Evolutionary conservation across 768 basidiomycete species (phyloP), one percentile per base, ranked within the genome.

Genomic region (Artomyces pyxidatus): DNA sequence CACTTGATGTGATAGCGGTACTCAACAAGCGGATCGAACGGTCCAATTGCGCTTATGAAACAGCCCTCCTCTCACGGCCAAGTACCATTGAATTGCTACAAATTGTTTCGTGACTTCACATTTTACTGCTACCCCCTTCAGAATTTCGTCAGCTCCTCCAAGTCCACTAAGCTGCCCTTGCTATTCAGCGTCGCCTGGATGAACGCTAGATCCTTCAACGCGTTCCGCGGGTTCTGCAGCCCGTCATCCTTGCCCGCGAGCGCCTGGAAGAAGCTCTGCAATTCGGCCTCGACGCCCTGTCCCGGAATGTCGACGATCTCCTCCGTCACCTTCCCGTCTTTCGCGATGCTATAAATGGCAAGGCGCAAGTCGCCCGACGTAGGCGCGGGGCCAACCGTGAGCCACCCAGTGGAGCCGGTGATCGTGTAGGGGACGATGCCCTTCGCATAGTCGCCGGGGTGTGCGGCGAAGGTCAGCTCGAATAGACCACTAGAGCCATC

Each of bases 181-280:
- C 83, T 84, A 30, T 75, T 81, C 68, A 92, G 67, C 25, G 77
- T 78, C 23, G 85, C 88, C 67, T 94, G 73, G 51, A 94, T 83
- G 58, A 90, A 70, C 23, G 84, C 86, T 25, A 93, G 80, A 61
- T 93, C 90, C 53, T 68, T 68, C 53, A 94, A 64, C 26, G 88
- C 80, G 16, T 68, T 77, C 29, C 71, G 62, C 23, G 85, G 83
- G 53, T 77, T 73, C 12, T 85, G 87, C 17, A 81, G 42, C 19
- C 64, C 75, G 53, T 79, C 77, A 26, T 75, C 70, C 45, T 70
- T 70, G 6, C 78, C 77, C 28, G 61, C 61, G n/a, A 77, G 62
- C n/a, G 70, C 75, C 8, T 67, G 67, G 50, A 83, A 74, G 69
- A 89, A 86, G 61, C 74, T 72, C 48, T 61, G 67, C 49, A 87